These are phyloP conservation scores for Cyberlindnera suaveolens DNA, from an alignment of 805 yeast species.

Conservation along the genomic window DNA sequence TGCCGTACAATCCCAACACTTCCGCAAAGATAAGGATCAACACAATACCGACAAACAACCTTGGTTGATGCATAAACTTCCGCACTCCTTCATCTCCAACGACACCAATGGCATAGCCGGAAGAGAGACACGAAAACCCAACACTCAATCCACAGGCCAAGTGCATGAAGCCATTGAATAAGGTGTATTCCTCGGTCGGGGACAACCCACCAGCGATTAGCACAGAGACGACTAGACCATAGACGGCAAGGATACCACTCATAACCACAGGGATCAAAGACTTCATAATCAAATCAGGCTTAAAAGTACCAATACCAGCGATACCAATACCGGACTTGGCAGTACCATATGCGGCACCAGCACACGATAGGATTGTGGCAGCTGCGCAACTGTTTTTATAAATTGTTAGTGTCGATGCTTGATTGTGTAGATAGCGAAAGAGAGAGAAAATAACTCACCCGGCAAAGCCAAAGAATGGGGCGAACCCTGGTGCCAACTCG, in stretches of 20 bases:
- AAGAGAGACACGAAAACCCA: constrained; percentile 93
- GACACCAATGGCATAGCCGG: constrained; percentile 94
- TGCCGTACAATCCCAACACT: constrained; percentile 86
- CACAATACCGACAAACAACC: constrained; percentile 84
- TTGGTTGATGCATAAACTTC: constrained; percentile 80
- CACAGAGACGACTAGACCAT: constrained; percentile 95
- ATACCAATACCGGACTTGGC: constrained; percentile 98
- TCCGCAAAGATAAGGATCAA: constrained; percentile 87
- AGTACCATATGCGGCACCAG: constrained; percentile 99
- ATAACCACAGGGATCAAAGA: constrained; percentile 94
- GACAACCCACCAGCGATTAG: constrained; percentile 86
- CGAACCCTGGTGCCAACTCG: constrained; percentile 83
- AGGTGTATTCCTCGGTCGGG: constrained; percentile 72
- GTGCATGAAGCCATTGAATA: constrained; percentile 97
- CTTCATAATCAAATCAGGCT: constrained; percentile 95
- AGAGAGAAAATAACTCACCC: constrained; percentile 40
- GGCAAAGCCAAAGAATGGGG: constrained; percentile 97
- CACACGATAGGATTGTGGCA: constrained; percentile 84
- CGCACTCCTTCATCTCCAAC: constrained; percentile 94
- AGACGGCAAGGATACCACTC: constrained; percentile 96
- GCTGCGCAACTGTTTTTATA: constrained; percentile 55
- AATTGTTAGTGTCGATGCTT: constrained; percentile 4
- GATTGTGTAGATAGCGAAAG: neutral
- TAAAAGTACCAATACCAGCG: constrained; percentile 95
- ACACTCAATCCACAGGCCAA: constrained; percentile 93